Conservation (phyloP, 208 protist genomes). For the Phytomonas sp. region DNA sequence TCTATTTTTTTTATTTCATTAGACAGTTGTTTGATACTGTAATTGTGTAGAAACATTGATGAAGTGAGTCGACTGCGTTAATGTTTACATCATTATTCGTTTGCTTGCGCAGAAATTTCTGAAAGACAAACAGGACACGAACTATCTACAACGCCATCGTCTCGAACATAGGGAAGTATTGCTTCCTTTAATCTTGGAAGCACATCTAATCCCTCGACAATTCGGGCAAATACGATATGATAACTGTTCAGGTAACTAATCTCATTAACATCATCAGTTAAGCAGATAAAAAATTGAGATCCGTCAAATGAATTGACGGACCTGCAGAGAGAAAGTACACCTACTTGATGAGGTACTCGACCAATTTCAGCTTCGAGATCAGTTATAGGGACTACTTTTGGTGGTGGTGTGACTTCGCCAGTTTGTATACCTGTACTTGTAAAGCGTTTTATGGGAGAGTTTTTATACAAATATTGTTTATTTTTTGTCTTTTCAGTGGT, state of each 20-base stretch:
- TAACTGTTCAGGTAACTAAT: slow-evolving; percentile 63
- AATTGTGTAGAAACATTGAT: neutral
- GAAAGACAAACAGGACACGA: slow-evolving; percentile 20
- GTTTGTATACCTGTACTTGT: slow-evolving; percentile 64
- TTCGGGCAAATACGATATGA: slow-evolving; percentile 61
- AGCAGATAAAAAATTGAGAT: slow-evolving; percentile 75
- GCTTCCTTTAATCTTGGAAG: slow-evolving; percentile 26
- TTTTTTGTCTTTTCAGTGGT: slow-evolving; percentile 37
- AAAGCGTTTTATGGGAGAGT: slow-evolving; percentile 46
- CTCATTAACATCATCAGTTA: slow-evolving; percentile 51
- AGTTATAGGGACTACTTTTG: slow-evolving; percentile 25
- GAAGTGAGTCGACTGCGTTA: neutral
- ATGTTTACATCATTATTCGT: slow-evolving; percentile 8
- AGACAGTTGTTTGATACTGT: neutral
- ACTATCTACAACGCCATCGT: slow-evolving; percentile 33
- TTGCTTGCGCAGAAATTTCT: slow-evolving; percentile 9
- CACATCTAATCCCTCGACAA: slow-evolving; percentile 45
- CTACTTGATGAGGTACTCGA: slow-evolving; percentile 32
- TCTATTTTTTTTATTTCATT: neutral
- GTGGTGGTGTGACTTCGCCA: slow-evolving; percentile 34
- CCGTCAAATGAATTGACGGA: slow-evolving; percentile 44
- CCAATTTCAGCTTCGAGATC: slow-evolving; percentile 66
- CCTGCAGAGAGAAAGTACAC: slow-evolving; percentile 62
- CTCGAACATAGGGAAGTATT: slow-evolving; percentile 33
- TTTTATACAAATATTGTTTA: slow-evolving; percentile 51